These are phyloP conservation scores for Phytophthora uliginosa DNA, from an alignment of 352 stramenopile species.

Conservation along the genomic window DNA sequence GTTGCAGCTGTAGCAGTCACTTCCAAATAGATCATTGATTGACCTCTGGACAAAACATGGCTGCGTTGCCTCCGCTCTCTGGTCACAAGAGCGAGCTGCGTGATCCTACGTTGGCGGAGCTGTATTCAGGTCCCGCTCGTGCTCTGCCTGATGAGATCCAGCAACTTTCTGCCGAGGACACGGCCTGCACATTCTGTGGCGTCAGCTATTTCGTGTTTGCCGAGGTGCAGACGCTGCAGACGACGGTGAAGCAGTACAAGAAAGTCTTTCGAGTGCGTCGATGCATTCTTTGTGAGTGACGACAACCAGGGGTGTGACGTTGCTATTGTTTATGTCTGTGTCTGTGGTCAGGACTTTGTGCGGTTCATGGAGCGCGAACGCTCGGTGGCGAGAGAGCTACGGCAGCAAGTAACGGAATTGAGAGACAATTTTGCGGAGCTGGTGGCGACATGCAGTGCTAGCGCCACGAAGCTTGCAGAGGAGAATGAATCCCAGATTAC, in stretches of 20 bases:
- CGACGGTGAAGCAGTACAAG: constrained; percentile 78
- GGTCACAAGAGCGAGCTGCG: constrained; percentile 38
- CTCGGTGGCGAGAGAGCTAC: constrained; percentile 47
- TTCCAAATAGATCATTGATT: constrained; percentile 8
- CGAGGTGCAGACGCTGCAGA: constrained; percentile 83
- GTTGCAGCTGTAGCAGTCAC: background rate
- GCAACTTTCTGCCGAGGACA: constrained; percentile 72
- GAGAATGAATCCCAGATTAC: constrained; percentile 30
- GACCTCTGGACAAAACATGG: background rate
- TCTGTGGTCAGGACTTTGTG: constrained; percentile 56
- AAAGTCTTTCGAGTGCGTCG: constrained; percentile 65
- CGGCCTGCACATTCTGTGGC: constrained; percentile 86
- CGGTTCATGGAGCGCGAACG: constrained; percentile 77
- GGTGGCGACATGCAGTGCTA: constrained; percentile 14
- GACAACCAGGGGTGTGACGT: background rate
- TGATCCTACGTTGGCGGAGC: constrained; percentile 78
- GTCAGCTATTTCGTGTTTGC: constrained; percentile 91
- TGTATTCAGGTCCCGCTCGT: constrained; percentile 69
- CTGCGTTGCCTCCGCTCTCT: constrained; percentile 25
- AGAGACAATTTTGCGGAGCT: constrained; percentile 52
- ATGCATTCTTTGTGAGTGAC: background rate
- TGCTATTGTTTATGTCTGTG: background rate
- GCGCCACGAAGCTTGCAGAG: constrained; percentile 28
- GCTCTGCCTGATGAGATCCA: constrained; percentile 77
- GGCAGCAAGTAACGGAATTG: constrained; percentile 46